Base-by-base conservation (phyloP, 2,329 filamentous ascomycete species). In the Coniochaeta sp. region DNA sequence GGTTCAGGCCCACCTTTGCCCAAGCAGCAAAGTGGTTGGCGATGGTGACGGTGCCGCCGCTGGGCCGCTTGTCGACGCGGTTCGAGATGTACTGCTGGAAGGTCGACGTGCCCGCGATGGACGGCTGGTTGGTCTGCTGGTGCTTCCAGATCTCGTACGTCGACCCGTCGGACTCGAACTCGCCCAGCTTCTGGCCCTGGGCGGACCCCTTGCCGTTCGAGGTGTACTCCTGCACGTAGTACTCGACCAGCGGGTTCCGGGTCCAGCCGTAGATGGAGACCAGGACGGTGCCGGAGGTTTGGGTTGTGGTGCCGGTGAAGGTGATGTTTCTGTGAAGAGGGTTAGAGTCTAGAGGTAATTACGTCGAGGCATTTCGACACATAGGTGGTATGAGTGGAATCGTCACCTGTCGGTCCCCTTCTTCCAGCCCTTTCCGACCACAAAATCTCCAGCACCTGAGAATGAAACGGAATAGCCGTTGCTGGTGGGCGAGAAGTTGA, bases 361-460 rank as follows among this genome's bases (percentile, higher is more conserved):
- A n/a, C 50, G 24, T 26, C 31, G 54, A 9, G 22, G 3, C 38
- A 17, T 9, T 36, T 36, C 7, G 34, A 36, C 6, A 12, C 31
- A 36, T 36, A n/a, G 54, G 17, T 4, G 16, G 54, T n/a, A 14
- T 52, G 14, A 24, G 54, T 57, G n/a, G 28, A 28, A 17, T 1
- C 44, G 71, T 62, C 75, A 83, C 81, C 79, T 75, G 17, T 72
- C 72, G 43, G 72, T 74, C 54, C 82, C 83, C 36, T 79, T 77
- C 58, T 74, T 77, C 83, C 83, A 86, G 54, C 83, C 83, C 68
- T 85, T 85, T 58, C 83, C 83, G 63, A 76, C 81, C 47, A 84
- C 81, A 60, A 84, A 82, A 71, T 84, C 81, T 22, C 77, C 77
- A 6, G 70, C 72, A 61, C 74, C 72, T 8, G 67, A 73, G 72